Evolutionary conservation across 1,284 basidiomycete genomes (phyloP).

Genomic region (Flammula alnicola): DNA sequence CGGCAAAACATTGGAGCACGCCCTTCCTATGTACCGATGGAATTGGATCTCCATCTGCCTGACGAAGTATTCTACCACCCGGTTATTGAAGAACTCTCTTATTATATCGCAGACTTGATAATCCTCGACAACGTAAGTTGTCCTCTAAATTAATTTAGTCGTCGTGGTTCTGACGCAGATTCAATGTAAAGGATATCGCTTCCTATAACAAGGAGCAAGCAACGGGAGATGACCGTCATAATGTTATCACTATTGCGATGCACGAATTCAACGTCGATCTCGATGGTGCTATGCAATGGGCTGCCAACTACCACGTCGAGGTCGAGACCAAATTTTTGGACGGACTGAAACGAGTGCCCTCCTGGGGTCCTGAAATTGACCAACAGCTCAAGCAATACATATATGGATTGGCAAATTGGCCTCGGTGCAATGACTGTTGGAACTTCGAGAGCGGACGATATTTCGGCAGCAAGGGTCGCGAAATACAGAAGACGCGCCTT

Average conservation of each 20-base stretch:
- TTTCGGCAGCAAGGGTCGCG: slow-evolving; percentile 34
- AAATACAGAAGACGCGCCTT: slow-evolving; percentile 19
- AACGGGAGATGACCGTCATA: slow-evolving; percentile 47
- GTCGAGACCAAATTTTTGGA: slow-evolving; percentile 11
- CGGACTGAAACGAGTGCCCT: slow-evolving; percentile 9
- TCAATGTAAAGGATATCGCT: slow-evolving; percentile 39
- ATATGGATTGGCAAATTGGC: slow-evolving; percentile 27
- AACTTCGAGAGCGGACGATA: slow-evolving; percentile 37
- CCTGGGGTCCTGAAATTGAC: slow-evolving; percentile 18
- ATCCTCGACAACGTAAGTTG: slow-evolving; percentile 45
- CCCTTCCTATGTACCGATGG: slow-evolving; percentile 44
- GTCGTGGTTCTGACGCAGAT: not conserved
- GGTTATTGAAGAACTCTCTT: slow-evolving; percentile 37
- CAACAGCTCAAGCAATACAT: slow-evolving; percentile 17
- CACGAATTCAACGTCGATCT: slow-evolving; percentile 35
- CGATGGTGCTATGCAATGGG: slow-evolving; percentile 41
- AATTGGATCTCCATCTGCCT: slow-evolving; percentile 44
- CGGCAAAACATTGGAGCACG: slow-evolving; percentile 47
- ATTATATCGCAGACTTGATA: slow-evolving; percentile 42
- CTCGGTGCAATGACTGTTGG: slow-evolving; percentile 27
- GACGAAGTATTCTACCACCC: slow-evolving; percentile 46
- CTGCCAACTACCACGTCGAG: slow-evolving; percentile 28
- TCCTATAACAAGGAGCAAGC: slow-evolving; percentile 50
- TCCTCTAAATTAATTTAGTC: not conserved
- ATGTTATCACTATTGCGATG: slow-evolving; percentile 50